These are phyloP conservation scores for Dothiorella sarmentorum DNA, from an alignment of 2,329 filamentous ascomycete species.

Conservation along the genomic window DNA sequence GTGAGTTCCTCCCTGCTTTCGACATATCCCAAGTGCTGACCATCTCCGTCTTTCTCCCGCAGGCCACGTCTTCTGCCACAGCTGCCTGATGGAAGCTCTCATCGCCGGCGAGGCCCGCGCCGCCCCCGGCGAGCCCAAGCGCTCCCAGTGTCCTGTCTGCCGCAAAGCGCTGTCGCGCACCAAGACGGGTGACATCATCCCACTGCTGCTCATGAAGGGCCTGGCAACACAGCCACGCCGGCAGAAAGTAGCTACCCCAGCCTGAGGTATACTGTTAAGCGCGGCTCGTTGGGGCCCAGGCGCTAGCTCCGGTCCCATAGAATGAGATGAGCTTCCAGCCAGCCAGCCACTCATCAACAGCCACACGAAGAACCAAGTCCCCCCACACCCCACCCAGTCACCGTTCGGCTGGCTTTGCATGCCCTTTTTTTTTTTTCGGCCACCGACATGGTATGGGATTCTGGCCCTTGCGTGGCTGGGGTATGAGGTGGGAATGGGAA, in stretches of 20 bases:
- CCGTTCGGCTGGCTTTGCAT: too few relatives aligned
- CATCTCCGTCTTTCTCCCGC: neutral
- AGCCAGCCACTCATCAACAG: too few relatives aligned
- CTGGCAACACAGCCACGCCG: conserved; percentile 11
- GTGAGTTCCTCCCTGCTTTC: conserved; percentile 39
- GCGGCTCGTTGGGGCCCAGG: too few relatives aligned
- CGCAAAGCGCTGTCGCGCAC: conserved; percentile 42
- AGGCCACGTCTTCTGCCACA: conserved; percentile 64
- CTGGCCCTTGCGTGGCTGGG: too few relatives aligned
- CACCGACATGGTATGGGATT: too few relatives aligned
- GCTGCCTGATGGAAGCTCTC: conserved; percentile 59
- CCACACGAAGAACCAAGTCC: too few relatives aligned
- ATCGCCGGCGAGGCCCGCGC: conserved; percentile 52
- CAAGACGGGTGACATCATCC: conserved; percentile 41
- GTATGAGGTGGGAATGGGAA: too few relatives aligned
- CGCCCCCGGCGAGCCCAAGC: conserved; percentile 41
- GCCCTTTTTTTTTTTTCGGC: too few relatives aligned
- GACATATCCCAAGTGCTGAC: neutral
- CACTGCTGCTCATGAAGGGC: conserved; percentile 3
- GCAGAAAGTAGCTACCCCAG: neutral
- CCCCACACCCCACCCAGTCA: too few relatives aligned
- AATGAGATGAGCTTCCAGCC: too few relatives aligned
- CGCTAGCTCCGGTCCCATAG: too few relatives aligned
- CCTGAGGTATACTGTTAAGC: neutral
- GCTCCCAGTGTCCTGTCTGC: conserved; percentile 48